Evolutionary conservation across 768 basidiomycete genomes (phyloP).

Genomic region (Collybiopsis confluens): DNA sequence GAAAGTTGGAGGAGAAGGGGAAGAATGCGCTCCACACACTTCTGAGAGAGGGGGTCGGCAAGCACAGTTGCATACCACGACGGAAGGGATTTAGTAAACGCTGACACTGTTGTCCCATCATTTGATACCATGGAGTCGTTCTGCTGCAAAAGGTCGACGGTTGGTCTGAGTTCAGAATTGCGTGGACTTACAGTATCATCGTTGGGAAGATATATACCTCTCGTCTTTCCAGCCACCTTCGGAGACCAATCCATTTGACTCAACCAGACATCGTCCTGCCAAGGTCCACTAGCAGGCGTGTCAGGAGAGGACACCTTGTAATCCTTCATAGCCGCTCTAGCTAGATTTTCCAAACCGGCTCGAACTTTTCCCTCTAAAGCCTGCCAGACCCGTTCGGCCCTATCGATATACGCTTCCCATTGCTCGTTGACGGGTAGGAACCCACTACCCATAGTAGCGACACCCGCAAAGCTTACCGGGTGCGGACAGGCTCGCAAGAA

Average conservation of each 20-base stretch:
- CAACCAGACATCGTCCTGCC: conserved; percentile 79
- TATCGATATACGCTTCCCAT: conserved; percentile 81
- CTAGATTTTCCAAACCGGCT: conserved; percentile 60
- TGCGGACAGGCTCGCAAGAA: conserved; percentile 84
- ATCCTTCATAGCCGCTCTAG: conserved; percentile 53
- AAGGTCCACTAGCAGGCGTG: conserved; percentile 33
- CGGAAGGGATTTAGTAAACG: conserved; percentile 27
- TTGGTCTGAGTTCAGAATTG: neutral
- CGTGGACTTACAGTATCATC: conserved; percentile 12
- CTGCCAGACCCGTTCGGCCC: conserved; percentile 72
- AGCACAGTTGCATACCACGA: conserved; percentile 55
- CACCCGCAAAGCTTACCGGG: conserved; percentile 89
- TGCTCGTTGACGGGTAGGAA: conserved; percentile 87
- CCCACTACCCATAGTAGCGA: conserved; percentile 87
- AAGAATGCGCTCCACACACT: conserved; percentile 47
- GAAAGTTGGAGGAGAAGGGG: conserved; percentile 66
- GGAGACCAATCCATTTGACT: conserved; percentile 94
- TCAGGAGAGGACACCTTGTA: conserved; percentile 8
- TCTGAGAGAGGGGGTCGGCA: conserved; percentile 35
- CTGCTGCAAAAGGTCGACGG: neutral
- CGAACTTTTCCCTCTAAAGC: conserved; percentile 65
- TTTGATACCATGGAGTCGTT: neutral
- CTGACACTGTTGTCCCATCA: neutral
- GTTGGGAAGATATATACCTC: conserved; percentile 46
- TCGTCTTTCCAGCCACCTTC: conserved; percentile 67